A percentile compares a stretch with the other conserved stretches of the same genome.
Evolutionary conservation across 2,329 filamentous ascomycete genomes (phyloP).

Genomic region (Plectosphaerella cucumerina): DNA sequence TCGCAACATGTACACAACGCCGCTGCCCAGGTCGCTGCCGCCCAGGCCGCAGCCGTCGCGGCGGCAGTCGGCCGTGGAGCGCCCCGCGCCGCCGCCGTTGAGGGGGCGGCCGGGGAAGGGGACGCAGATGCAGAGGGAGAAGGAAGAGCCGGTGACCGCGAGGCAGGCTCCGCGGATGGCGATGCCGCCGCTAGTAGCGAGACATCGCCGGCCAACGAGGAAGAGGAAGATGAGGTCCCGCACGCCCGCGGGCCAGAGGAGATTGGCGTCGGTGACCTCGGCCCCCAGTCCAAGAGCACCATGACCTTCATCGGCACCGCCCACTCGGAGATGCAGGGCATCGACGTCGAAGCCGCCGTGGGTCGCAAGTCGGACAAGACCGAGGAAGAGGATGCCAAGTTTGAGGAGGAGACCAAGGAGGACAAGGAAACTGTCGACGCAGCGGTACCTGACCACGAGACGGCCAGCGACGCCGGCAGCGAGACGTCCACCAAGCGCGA

Average conservation of each 20-base stretch:
- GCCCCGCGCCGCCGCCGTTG: conserved; percentile 12
- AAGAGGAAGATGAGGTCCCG: conserved; percentile 61
- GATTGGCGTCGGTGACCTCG: conserved; percentile 83
- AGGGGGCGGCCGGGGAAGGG: conserved; percentile 11
- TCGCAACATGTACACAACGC: conserved; percentile 23
- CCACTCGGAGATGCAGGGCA: conserved; percentile 46
- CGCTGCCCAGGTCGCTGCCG: conserved; percentile 11
- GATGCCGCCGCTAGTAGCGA: conserved; percentile 11
- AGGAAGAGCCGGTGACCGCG: conserved; percentile 4
- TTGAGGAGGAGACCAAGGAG: background rate
- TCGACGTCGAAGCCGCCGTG: conserved; percentile 59
- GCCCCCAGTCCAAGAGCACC: conserved; percentile 56
- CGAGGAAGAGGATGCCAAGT: conserved; percentile 14
- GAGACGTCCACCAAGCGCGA: conserved; percentile 47
- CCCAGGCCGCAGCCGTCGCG: conserved; percentile 7
- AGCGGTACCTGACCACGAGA: conserved; percentile 13
- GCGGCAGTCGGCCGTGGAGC: conserved; percentile 10
- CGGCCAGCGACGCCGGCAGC: conserved; percentile 23
- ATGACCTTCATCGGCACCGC: conserved; percentile 30
- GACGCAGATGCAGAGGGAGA: conserved; percentile 7
- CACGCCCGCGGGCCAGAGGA: conserved; percentile 81
- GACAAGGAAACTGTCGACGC: conserved; percentile 7
- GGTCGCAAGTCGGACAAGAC: conserved; percentile 42
- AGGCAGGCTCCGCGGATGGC: conserved; percentile 3
- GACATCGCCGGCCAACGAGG: conserved; percentile 17